A percentile compares a stretch with the other conserved stretches of the same genome.
Evolutionary conservation across 208 protist species (phyloP).

Genomic region (Leishmania guyanensis): DNA sequence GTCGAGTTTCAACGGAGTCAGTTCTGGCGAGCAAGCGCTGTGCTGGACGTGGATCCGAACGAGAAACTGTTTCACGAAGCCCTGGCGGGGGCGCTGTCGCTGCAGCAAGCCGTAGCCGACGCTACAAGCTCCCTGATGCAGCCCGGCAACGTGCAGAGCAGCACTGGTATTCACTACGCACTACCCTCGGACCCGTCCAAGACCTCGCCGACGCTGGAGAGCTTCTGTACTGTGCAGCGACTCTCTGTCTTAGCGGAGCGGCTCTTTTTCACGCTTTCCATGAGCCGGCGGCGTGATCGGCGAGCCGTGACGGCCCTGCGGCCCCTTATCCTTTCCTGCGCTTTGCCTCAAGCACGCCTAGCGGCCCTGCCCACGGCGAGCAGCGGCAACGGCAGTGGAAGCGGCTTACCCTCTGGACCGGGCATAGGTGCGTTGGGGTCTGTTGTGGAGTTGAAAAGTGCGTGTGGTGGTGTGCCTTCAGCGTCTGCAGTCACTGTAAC

Average conservation of each 20-base stretch:
- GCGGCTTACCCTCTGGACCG: not conserved
- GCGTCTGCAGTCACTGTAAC: not conserved
- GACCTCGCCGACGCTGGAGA: slow-evolving; percentile 69
- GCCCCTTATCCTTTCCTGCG: slow-evolving; percentile 76
- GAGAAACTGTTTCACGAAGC: slow-evolving; percentile 58
- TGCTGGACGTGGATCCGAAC: slow-evolving; percentile 84
- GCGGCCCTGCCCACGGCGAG: not conserved
- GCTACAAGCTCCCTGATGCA: slow-evolving; percentile 84
- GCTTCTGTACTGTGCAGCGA: slow-evolving; percentile 67
- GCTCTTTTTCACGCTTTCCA: slow-evolving; percentile 69
- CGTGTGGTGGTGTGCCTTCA: not conserved
- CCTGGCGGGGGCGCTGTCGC: slow-evolving; percentile 56
- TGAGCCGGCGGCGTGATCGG: slow-evolving; percentile 62
- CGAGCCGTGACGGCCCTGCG: slow-evolving; percentile 50
- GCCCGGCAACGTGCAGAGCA: slow-evolving; percentile 84
- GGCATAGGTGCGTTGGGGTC: slow-evolving; percentile 1
- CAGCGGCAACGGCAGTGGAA: slow-evolving; percentile 9
- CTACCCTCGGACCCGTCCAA: slow-evolving; percentile 67
- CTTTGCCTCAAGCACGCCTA: slow-evolving; percentile 34
- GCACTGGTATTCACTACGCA: slow-evolving; percentile 75
- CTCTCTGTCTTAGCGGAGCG: slow-evolving; percentile 60
- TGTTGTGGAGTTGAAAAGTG: not conserved
- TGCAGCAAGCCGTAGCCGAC: slow-evolving; percentile 66
- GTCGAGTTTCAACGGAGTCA: slow-evolving; percentile 65
- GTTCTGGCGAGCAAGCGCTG: slow-evolving; percentile 74